phyloP scores from a whole-genome alignment of 306 rosid genomes.

The Pyrus bretschneideri region DNA sequence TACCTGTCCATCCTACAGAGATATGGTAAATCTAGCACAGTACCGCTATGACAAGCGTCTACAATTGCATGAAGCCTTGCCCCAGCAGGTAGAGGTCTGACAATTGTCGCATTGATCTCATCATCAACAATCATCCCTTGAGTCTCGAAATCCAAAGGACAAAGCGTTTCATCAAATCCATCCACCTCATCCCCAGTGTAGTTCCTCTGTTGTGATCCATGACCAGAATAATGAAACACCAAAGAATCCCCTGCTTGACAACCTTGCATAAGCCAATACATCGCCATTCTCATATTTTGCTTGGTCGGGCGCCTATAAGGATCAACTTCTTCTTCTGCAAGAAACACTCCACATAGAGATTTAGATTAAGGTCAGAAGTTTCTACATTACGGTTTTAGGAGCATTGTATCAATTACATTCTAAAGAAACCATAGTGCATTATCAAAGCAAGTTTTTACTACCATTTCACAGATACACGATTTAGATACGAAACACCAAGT shows the following conservation, averaged over 20 bases:
- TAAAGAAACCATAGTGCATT: neutral
- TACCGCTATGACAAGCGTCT: constrained; percentile 51
- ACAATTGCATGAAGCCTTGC: constrained; percentile 45
- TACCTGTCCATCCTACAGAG: constrained; percentile 41
- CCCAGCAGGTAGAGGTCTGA: constrained; percentile 38
- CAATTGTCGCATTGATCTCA: constrained; percentile 43
- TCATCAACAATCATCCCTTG: constrained; percentile 44
- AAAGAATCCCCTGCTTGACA: constrained; percentile 45
- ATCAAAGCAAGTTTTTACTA: neutral
- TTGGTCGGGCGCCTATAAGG: constrained; percentile 31
- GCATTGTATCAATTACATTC: neutral
- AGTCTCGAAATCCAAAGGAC: constrained; percentile 32
- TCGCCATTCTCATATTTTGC: constrained; percentile 35
- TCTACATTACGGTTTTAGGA: neutral
- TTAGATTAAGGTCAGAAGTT: neutral
- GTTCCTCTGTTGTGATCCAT: constrained; percentile 43
- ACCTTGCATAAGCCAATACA: constrained; percentile 42
- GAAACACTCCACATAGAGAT: neutral
- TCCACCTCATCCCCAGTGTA: constrained; percentile 39
- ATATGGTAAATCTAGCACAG: constrained; percentile 38
- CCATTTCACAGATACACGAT: neutral
- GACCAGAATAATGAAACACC: constrained; percentile 49
- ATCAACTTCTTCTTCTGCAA: constrained; percentile 42
- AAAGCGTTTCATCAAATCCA: constrained; percentile 43
- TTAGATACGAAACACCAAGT: neutral